phyloP scores from a whole-genome alignment of 331 rosid species.

The Erythrophleum ivorense region DNA sequence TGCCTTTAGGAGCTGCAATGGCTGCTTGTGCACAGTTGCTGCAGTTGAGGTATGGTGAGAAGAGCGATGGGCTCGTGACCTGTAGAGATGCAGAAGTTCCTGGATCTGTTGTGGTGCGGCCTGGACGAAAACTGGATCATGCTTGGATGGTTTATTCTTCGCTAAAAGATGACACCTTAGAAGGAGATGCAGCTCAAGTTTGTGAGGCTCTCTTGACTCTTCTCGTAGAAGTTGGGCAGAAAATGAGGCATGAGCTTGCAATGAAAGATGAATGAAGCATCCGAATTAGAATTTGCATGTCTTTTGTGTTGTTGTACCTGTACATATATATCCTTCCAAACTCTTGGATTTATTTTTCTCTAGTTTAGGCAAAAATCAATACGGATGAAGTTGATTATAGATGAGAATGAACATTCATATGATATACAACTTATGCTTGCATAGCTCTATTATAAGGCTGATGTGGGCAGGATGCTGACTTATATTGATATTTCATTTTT shows the following conservation, averaged over 20 bases:
- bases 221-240: conserved; percentile 79
- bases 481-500: background rate
- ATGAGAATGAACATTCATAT: background rate
- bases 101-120: conserved; percentile 86
- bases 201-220: conserved; percentile 94
- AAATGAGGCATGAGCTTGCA: conserved; percentile 65
- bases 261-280: conserved; percentile 69
- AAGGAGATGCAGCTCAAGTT: conserved; percentile 91
- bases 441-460: background rate
- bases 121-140: conserved; percentile 82
- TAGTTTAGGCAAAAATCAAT: background rate
- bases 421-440: background rate
- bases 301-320: conserved; percentile 9
- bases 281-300: background rate
- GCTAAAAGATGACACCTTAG: conserved; percentile 58
- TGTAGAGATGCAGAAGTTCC: conserved; percentile 97
- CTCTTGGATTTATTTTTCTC: background rate
- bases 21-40: conserved; percentile 97
- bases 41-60: conserved; percentile 84
- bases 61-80: conserved; percentile 93
- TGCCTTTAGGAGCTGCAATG: conserved; percentile 96
- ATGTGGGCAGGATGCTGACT: background rate
- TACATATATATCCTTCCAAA: conserved; percentile 28
- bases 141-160: conserved; percentile 99
- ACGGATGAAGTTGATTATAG: background rate